Evolutionary conservation across 2,329 filamentous ascomycete genomes (phyloP).

Genomic region (Penicillium occitanis): DNA sequence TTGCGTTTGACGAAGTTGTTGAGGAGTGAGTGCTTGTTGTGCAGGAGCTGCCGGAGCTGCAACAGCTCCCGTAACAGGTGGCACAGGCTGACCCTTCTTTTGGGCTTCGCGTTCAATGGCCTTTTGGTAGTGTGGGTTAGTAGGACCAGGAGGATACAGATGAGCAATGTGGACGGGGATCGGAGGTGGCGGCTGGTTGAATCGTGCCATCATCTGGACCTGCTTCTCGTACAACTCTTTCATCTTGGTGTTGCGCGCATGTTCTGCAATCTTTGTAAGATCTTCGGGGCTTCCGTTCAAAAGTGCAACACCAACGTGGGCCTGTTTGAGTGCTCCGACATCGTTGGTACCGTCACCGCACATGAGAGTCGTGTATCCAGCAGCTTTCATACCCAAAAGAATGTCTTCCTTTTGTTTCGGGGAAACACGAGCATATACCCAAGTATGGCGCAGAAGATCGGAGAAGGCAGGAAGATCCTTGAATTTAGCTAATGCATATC

Average conservation of each 20-base stretch:
- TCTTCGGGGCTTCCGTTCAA: slow-evolving; percentile 94
- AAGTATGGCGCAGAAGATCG: slow-evolving; percentile 80
- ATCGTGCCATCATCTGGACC: slow-evolving; percentile 82
- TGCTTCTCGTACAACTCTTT: slow-evolving; percentile 99
- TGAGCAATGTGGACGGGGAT: slow-evolving; percentile 92
- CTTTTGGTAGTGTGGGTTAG: slow-evolving; percentile 91
- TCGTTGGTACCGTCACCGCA: slow-evolving; percentile 98
- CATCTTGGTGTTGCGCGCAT: slow-evolving; percentile 93
- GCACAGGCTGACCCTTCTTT: slow-evolving; percentile 66
- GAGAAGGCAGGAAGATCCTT: slow-evolving; percentile 74
- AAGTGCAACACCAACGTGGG: slow-evolving; percentile 92
- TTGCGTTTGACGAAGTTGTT: slow-evolving; percentile 55
- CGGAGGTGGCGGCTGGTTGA: slow-evolving; percentile 90
- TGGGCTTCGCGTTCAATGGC: slow-evolving; percentile 83
- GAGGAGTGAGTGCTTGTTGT: slow-evolving; percentile 54
- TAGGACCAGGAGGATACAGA: slow-evolving; percentile 84
- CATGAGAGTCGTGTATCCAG: slow-evolving; percentile 98
- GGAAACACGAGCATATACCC: slow-evolving; percentile 97
- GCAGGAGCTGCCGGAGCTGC: slow-evolving; percentile 62
- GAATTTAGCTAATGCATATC: slow-evolving; percentile 88
- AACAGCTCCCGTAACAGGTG: slow-evolving; percentile 54
- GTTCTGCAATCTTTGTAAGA: slow-evolving; percentile 85
- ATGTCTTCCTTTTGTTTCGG: slow-evolving; percentile 99
- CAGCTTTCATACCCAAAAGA: slow-evolving; percentile 90
- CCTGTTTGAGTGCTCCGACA: slow-evolving; percentile 95